Evolutionary conservation across 768 basidiomycete genomes (phyloP).

Genomic region (Leccinum rimulosum): DNA sequence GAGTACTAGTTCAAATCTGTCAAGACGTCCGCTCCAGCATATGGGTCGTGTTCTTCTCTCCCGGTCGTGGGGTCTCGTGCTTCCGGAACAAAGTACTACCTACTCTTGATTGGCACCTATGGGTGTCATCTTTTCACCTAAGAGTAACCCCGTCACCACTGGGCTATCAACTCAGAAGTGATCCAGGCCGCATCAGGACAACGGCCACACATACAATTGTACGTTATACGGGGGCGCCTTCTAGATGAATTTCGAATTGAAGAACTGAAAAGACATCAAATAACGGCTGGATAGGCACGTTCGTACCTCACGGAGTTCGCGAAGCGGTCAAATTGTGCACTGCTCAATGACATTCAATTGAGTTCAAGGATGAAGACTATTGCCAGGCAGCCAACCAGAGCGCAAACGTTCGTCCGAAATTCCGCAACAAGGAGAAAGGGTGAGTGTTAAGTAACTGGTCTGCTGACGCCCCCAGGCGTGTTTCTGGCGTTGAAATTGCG

Average conservation of each 20-base stretch:
- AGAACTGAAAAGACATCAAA: neutral
- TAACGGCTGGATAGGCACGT: neutral
- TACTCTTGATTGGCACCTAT: neutral
- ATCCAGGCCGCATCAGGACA: neutral
- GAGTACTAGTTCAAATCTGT: conserved; percentile 1
- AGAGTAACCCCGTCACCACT: neutral
- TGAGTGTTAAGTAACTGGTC: neutral
- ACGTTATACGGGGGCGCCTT: neutral
- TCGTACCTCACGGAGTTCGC: neutral
- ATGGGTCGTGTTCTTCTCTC: conserved; percentile 8
- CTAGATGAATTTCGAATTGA: neutral
- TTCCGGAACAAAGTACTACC: neutral
- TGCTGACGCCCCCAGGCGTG: neutral
- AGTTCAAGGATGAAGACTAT: neutral
- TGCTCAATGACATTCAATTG: neutral
- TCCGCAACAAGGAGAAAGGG: neutral
- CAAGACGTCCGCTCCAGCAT: conserved; percentile 11
- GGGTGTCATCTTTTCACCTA: neutral
- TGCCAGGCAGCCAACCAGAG: neutral
- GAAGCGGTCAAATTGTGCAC: neutral
- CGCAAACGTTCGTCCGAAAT: neutral
- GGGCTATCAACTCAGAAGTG: neutral
- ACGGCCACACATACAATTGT: neutral
- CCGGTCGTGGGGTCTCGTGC: conserved; percentile 5
- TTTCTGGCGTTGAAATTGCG: neutral